A percentile compares a stretch with the other conserved stretches of the same genome.
These are phyloP conservation scores for Grammothele lineata DNA, from an alignment of 768 basidiomycete species.

Conservation along the genomic window DNA sequence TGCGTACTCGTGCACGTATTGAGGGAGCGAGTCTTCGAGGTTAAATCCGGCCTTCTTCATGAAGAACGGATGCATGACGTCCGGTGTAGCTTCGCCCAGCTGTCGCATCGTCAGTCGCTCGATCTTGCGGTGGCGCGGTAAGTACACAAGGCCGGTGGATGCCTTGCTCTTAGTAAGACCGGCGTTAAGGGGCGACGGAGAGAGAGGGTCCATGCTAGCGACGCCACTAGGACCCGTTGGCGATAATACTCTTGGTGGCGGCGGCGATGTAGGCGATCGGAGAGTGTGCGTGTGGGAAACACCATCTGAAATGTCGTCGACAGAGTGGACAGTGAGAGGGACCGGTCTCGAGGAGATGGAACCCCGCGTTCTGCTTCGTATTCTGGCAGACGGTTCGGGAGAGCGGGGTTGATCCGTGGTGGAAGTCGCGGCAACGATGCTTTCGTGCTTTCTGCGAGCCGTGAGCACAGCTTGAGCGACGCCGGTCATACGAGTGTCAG, in stretches of 20 bases:
- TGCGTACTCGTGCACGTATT: constrained; percentile 84
- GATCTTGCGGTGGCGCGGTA: constrained; percentile 56
- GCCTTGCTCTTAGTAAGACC: constrained; percentile 13
- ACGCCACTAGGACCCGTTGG: neutral
- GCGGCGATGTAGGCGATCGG: neutral
- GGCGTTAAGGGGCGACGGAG: neutral
- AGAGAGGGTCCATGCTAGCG: neutral
- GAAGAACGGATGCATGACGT: constrained; percentile 85
- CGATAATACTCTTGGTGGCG: constrained; percentile 2
- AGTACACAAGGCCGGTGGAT: constrained; percentile 41
- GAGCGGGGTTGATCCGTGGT: neutral
- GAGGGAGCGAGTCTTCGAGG: constrained; percentile 78
- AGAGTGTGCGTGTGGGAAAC: neutral
- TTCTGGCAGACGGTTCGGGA: neutral
- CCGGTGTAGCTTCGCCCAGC: constrained; percentile 83
- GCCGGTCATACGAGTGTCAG: constrained; percentile 40
- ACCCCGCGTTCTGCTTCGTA: constrained; percentile 3
- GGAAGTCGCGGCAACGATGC: neutral
- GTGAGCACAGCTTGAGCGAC: neutral
- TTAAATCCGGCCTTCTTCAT: constrained; percentile 83
- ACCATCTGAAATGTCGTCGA: constrained; percentile 1
- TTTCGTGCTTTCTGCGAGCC: constrained; percentile 10
- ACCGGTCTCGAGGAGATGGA: constrained; percentile 9
- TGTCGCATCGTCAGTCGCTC: constrained; percentile 83
- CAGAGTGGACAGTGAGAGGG: constrained; percentile 6